Base-by-base conservation (phyloP, 768 basidiomycete species). In the Zangia roseola region DNA sequence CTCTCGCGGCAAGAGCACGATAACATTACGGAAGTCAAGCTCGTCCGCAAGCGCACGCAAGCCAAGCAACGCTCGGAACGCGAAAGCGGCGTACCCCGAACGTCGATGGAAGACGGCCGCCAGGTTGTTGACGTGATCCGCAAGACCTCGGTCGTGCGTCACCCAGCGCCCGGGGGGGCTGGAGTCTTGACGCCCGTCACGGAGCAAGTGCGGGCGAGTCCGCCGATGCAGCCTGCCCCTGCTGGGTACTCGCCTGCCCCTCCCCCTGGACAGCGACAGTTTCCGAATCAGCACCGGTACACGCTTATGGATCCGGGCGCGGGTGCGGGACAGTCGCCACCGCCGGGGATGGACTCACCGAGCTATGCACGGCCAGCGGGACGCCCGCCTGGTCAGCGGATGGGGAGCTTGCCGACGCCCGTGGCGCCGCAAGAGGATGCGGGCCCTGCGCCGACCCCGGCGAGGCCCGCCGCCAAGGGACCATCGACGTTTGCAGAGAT, bases 401-500 rank as follows among this genome's bases (percentile, higher is more conserved):
- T 41, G 17, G 59, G 53, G 6, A 67, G 57, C 3, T 39, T 51
- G 24, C 52, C 59, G 3, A 46, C 61, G 6, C 65, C 54, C 10
- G 41, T 16, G 24, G 45, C 45, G 5, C 42, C 55, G 8, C 52
- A 53, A 26, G 50, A n/a, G n/a, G n/a, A n/a, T n/a, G n/a, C n/a
- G n/a, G n/a, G n/a, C n/a, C n/a, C n/a, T n/a, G n/a, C n/a, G n/a
- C n/a, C n/a, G n/a, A 34, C 50, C 28, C 16, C 41, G 21, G 43
- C 38, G 30, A 59, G 56, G 8, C 31, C 39, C 10, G 24, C 55
- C 13, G 43, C 20, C 25, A 70, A 61, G 45, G 77, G 83, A 1
- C 80, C 88, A 2, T 76, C 84, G 60, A 94, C 92, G 37, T 94
- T 97, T 70, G 88, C 86, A 19, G 93, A 95, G 74, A 94, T 97